Base-by-base conservation (phyloP, 495 filamentous ascomycete genomes). In the Aspergillus ellipticus region DNA sequence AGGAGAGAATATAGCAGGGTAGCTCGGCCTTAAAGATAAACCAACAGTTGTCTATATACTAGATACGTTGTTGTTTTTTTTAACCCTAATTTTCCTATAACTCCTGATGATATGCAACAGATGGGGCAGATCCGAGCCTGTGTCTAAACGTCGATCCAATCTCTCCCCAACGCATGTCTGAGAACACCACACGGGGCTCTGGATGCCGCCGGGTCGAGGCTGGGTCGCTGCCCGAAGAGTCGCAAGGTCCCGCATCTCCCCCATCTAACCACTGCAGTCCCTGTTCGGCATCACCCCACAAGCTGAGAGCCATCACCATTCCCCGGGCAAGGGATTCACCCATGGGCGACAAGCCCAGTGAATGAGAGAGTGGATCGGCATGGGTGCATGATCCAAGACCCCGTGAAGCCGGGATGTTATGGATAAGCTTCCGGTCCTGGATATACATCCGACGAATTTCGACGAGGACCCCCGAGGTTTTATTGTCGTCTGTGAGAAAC, bases 201-300 rank as follows among this genome's bases (percentile, higher is more conserved):
- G 51, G 51, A 31, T n/a, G n/a, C n/a, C 42, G 21, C 37, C 26
- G 16, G 22, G 43, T 3, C 9, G 35, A 13, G 10, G 51, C 33
- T 16, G n/a, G n/a, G n/a, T 53, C 42, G 2, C 37, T 37, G 20
- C 43, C 51, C 3, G 51, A 42, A 22, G 53, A 61, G 55, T 76
- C 82, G 65, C 85, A 88, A 26, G 84, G 84, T 13, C 85, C 84
- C 20, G 79, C 71, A 51, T 53, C 69, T 11, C 68, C 71, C 47
- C 73, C 70, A 56, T 87, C 85, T 6, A 88, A 66, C 83, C 83
- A 87, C 31, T 73, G 74, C 84, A 86, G 86, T 64, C 74, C 77
- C 1, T 71, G 69, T 21, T 74, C 68, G n/a, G 69, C 64, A 47
- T 83, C 82, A 67, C 79, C 81, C 84, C 84, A 87, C 52, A 87